These are phyloP conservation scores for Pyrenophora teres DNA, from an alignment of 2,329 filamentous ascomycete species.

Conservation along the genomic window DNA sequence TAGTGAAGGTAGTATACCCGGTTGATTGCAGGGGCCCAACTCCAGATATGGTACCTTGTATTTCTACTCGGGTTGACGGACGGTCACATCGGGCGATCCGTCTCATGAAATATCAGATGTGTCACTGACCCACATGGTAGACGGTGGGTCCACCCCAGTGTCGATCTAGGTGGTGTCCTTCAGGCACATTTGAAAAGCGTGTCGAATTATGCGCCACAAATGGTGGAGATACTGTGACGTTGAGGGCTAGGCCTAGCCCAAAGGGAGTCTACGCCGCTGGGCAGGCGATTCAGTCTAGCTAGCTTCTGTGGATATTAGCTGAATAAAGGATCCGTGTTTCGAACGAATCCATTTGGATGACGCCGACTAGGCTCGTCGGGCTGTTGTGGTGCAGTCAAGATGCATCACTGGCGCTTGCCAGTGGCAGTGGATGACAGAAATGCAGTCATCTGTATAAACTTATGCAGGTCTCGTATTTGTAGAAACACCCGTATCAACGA, in stretches of 20 bases:
- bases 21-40: conserved; percentile 7
- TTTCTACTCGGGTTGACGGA: conserved; percentile 5
- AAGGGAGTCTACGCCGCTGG: conserved; percentile 1
- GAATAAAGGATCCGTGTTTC: neutral
- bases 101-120: conserved; percentile 2
- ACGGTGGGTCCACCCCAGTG: conserved; percentile 3
- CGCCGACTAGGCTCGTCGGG: neutral
- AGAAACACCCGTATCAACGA: neutral
- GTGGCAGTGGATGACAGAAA: too few species aligned
- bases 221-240: conserved; percentile 4
- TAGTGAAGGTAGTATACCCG: conserved; percentile 6
- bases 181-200: conserved; percentile 2
- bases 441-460: neutral
- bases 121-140: conserved; percentile 8
- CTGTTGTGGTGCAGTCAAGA: neutral
- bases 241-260: conserved; percentile 5
- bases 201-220: conserved; percentile 12
- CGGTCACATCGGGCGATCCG: conserved; percentile 9
- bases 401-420: neutral
- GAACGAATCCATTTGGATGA: neutral
- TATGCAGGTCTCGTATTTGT: neutral
- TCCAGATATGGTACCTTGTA: conserved; percentile 8
- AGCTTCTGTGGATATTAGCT: conserved; percentile 4
- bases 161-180: conserved; percentile 7
- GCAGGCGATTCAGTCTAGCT: neutral